Evolutionary conservation across 2,329 filamentous ascomycete species (phyloP).

Genomic region (Diatrype stigma): DNA sequence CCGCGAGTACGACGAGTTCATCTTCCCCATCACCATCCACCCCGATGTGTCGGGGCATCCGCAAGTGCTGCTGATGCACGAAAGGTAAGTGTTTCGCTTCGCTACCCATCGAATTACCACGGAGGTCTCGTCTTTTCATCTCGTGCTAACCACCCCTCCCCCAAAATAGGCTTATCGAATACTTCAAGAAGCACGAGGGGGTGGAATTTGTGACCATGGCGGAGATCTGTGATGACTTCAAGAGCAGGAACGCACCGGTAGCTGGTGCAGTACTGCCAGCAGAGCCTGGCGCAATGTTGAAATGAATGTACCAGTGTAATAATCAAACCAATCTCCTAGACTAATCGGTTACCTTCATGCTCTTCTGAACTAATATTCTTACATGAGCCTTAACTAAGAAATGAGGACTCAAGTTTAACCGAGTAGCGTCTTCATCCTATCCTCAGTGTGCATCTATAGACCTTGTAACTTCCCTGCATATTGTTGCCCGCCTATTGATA

Average conservation of each 20-base stretch:
- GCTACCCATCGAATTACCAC: neutral
- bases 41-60: slow-evolving; percentile 69
- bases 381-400: too few relatives aligned
- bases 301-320: neutral
- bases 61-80: slow-evolving; percentile 70
- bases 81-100: slow-evolving; percentile 57
- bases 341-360: too few relatives aligned
- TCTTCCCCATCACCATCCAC: slow-evolving; percentile 75
- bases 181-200: slow-evolving; percentile 59
- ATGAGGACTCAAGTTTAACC: too few relatives aligned
- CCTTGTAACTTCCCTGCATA: neutral
- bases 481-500: neutral
- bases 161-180: slow-evolving; percentile 53
- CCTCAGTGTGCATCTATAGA: too few relatives aligned
- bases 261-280: slow-evolving; percentile 60
- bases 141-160: slow-evolving; percentile 12
- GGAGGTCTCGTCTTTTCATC: neutral
- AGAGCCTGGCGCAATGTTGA: slow-evolving; percentile 15
- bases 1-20: slow-evolving; percentile 70
- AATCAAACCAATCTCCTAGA: too few relatives aligned
- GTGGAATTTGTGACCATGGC: slow-evolving; percentile 63
- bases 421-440: too few relatives aligned
- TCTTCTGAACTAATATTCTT: too few relatives aligned
- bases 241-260: slow-evolving; percentile 56
- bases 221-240: slow-evolving; percentile 70